These are phyloP conservation scores for Blastocystis sp. DNA, from an alignment of 352 stramenopile species.

Conservation along the genomic window DNA sequence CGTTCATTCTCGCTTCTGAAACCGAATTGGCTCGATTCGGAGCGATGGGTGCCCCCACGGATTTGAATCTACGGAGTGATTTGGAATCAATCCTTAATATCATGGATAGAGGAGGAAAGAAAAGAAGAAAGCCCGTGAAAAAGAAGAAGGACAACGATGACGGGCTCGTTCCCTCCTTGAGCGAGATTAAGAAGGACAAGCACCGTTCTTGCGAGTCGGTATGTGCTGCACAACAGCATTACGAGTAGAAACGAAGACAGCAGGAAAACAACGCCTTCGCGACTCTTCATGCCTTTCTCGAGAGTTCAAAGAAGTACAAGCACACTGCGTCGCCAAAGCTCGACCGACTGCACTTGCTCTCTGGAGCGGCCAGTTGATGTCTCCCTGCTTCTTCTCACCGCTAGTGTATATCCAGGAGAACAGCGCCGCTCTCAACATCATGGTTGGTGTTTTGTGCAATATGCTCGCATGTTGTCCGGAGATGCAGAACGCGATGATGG, in stretches of 20 bases:
- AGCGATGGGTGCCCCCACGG: background rate
- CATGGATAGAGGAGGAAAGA: background rate
- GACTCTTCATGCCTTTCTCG: background rate
- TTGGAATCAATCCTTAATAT: background rate
- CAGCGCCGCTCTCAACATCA: slow-evolving; percentile 30
- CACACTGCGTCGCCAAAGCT: background rate
- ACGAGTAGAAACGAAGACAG: slow-evolving; percentile 49
- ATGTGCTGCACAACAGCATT: background rate
- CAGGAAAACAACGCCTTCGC: slow-evolving; percentile 32
- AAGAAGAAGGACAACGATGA: background rate
- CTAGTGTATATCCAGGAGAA: slow-evolving; percentile 63
- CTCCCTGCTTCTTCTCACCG: background rate
- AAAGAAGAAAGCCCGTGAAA: background rate
- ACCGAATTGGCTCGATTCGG: background rate
- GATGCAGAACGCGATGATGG: background rate
- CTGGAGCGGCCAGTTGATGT: background rate
- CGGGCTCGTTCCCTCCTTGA: slow-evolving; percentile 8
- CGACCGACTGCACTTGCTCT: slow-evolving; percentile 35
- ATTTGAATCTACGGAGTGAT: background rate
- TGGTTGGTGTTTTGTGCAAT: slow-evolving; percentile 36
- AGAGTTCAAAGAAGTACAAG: slow-evolving; percentile 29
- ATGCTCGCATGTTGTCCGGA: slow-evolving; percentile 7
- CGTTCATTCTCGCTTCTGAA: slow-evolving; percentile 18
- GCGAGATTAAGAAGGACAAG: slow-evolving; percentile 53
- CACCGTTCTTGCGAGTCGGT: slow-evolving; percentile 54